Evolutionary conservation across 805 yeast genomes (phyloP).

Genomic region (Starmerella ratchasimensis): DNA sequence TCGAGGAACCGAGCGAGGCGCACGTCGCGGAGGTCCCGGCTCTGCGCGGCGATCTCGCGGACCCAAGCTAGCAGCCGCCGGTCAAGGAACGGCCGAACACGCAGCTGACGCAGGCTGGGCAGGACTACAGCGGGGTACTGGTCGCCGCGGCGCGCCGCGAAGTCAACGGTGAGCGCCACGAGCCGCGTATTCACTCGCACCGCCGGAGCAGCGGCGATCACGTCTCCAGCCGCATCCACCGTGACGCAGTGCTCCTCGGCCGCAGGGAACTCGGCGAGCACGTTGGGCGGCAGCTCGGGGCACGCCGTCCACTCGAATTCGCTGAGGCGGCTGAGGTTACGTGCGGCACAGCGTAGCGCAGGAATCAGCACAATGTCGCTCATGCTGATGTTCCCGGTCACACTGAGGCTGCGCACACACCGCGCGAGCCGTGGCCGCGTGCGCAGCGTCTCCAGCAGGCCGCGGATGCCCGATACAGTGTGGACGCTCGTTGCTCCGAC

Average conservation of each 20-base stretch:
- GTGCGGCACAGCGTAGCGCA: conserved; percentile 16
- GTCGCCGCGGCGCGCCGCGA: conserved; percentile 18
- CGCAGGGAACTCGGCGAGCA: conserved; percentile 18
- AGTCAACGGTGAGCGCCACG: conserved; percentile 14
- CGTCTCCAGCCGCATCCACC: background rate
- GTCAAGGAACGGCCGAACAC: conserved; percentile 21
- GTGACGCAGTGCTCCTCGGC: no score
- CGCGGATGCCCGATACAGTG: conserved; percentile 25
- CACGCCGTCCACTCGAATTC: conserved; percentile 26
- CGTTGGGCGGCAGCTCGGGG: conserved; percentile 24
- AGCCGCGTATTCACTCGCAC: conserved; percentile 6
- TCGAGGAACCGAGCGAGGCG: conserved; percentile 18
- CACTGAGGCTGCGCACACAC: conserved; percentile 16
- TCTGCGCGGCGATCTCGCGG: conserved; percentile 6
- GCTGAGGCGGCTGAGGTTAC: conserved; percentile 16
- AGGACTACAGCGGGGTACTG: conserved; percentile 13
- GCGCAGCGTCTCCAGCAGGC: conserved; percentile 21
- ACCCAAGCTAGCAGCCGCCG: conserved; percentile 18
- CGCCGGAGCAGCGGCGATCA: no score
- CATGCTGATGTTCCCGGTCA: conserved; percentile 18
- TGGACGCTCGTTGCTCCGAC: conserved; percentile 21
- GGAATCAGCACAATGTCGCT: conserved; percentile 22
- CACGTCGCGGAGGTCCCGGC: conserved; percentile 16
- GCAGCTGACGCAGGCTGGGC: conserved; percentile 15
- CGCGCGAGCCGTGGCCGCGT: conserved; percentile 10